Percentiles rank a stretch among this genome's conserved stretches.
These are phyloP conservation scores for Ligustrum vulgare DNA, from an alignment of 257 asterid species.

Conservation along the genomic window DNA sequence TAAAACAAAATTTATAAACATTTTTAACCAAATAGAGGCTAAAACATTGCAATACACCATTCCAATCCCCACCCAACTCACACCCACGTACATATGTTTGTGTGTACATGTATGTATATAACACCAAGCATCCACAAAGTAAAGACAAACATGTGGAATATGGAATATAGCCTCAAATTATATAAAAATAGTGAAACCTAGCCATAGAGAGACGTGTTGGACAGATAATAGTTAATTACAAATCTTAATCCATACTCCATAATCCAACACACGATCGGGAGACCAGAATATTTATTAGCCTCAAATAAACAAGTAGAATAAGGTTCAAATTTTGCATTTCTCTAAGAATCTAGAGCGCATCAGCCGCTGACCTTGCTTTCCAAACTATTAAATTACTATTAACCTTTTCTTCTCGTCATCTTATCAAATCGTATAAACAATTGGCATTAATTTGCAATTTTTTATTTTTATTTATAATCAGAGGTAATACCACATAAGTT, in stretches of 20 bases:
- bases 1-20: no score
- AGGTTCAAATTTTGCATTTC: constrained; percentile 48
- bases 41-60: no score
- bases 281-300: constrained; percentile 26
- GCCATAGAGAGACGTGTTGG: constrained; percentile 34
- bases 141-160: constrained; percentile 52
- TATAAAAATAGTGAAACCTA: constrained; percentile 29
- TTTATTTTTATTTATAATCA: not conserved
- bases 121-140: not conserved
- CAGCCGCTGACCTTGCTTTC: constrained; percentile 79
- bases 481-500: not conserved
- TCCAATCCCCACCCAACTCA: not conserved
- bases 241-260: constrained; percentile 9
- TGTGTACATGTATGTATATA: not conserved
- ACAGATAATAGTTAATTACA: constrained; percentile 14
- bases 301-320: constrained; percentile 35
- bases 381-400: constrained; percentile 25
- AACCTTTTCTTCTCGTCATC: constrained; percentile 34
- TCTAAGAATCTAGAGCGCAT: constrained; percentile 94
- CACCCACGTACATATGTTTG: no score
- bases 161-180: constrained; percentile 23
- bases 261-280: constrained; percentile 35
- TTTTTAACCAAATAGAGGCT: no score
- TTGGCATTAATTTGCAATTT: not conserved
- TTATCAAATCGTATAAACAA: constrained; percentile 37